Evolutionary conservation across 306 rosid genomes (phyloP), one percentile per base, ranked within the genome.

Genomic region (Chamaecrista fasciculata): DNA sequence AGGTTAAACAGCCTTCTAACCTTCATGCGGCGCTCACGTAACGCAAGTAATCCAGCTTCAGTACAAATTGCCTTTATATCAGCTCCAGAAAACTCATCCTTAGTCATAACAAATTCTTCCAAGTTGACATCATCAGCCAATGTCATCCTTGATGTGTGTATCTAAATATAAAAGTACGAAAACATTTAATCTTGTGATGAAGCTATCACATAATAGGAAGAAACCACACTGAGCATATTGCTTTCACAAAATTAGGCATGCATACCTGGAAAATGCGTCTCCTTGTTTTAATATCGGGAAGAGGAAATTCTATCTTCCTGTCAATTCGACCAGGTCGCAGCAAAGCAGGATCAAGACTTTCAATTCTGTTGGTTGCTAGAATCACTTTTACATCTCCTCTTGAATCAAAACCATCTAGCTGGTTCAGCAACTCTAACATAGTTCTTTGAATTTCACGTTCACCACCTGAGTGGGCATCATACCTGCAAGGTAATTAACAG

Each of bases 11-110:
- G 44, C 36, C 5, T 50, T 68, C 85, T 79, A 63, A 94, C 97
- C 99, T 94, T 94, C 99, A 94, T 94, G 2, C 99, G 91, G 57
- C 99, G 95, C 68, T 94, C 99, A 29, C 99, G 85, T 46, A 94
- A 71, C 56, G 99, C 97, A 74, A 88, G 97, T 57, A 94, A 81
- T 25, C 99, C 99, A 70, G 99, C 97, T 81, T 94, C 99, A 40
- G 99, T 94, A 76, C 99, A 94, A 63, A 94, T 94, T 44, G 98
- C 98, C 84, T 91, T 94, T 18, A 94, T 90, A 81, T 94, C 98
- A 72, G 99, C 97, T 70, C 99, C 99, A 24, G 97, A 94, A 65
- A 94, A 94, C 79, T 94, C 99, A 76, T 94, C 99, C 85, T 94
- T 94, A 1, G 99, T 91, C 99, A 94, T 94, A 19, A 94, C 97